A percentile compares a stretch with the other conserved stretches of the same genome.
Evolutionary conservation across 2,329 filamentous ascomycete species (phyloP).

Genomic region (Aspergillus carbonarius): DNA sequence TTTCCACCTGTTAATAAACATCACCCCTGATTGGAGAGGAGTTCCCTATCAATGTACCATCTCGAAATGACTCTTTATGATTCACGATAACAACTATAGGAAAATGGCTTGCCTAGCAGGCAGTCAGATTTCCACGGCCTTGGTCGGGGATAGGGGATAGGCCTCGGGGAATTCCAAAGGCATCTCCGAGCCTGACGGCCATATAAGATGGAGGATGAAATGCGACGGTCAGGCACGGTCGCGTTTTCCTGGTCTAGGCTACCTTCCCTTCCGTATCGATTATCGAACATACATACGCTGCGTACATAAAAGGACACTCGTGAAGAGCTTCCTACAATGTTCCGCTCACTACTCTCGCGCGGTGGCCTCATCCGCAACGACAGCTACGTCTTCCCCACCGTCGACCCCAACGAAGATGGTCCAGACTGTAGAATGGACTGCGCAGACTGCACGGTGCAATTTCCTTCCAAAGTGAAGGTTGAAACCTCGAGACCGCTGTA

Average conservation of each 20-base stretch:
- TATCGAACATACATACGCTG: neutral
- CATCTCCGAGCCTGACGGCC: neutral
- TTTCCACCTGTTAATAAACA: no score
- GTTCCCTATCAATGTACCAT: no score
- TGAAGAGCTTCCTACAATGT: conserved; percentile 18
- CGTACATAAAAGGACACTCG: neutral
- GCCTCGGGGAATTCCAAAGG: conserved; percentile 2
- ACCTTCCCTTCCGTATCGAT: neutral
- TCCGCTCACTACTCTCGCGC: conserved; percentile 34
- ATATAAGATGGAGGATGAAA: neutral
- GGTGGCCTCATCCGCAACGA: conserved; percentile 18
- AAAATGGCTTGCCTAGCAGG: neutral
- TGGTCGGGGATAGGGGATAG: neutral
- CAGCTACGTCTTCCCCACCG: conserved; percentile 39
- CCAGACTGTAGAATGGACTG: conserved; percentile 38
- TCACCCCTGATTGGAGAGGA: no score
- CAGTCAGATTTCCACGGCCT: neutral
- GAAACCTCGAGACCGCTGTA: conserved; percentile 33
- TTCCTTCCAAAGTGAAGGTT: conserved; percentile 37
- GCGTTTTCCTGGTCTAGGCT: no score
- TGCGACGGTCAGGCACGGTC: neutral
- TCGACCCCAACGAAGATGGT: conserved; percentile 34
- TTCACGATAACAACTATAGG: neutral
- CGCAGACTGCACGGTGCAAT: conserved; percentile 37
- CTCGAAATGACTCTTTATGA: neutral